phyloP scores from a whole-genome alignment of 2,329 filamentous ascomycete species.

The Stagonosporopsis tanaceti region DNA sequence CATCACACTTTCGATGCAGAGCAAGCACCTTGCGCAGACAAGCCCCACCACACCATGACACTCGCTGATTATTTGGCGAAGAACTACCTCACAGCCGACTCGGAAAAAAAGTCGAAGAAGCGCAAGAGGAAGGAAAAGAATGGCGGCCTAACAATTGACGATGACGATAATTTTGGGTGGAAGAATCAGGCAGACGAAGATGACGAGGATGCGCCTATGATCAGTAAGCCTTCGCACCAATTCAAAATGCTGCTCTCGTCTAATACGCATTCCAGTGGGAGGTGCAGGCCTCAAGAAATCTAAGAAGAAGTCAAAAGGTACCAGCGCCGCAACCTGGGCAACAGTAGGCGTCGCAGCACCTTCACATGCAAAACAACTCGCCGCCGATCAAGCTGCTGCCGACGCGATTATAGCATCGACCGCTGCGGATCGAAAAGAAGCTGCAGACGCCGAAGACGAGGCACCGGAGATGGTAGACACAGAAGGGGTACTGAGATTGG shows the following conservation, averaged over 20 bases:
- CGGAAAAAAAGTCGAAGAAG: constrained; percentile 61
- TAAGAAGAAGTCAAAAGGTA: constrained; percentile 68
- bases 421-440: constrained; percentile 66
- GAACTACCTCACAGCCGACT: constrained; percentile 81
- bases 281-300: constrained; percentile 50
- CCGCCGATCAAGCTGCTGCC: constrained; percentile 75
- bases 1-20: constrained; percentile 8
- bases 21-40: constrained; percentile 11
- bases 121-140: constrained; percentile 57
- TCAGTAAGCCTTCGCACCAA: constrained; percentile 38
- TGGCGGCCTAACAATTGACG: constrained; percentile 55
- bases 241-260: background rate
- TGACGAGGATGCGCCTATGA: constrained; percentile 62
- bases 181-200: constrained; percentile 60
- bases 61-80: constrained; percentile 88
- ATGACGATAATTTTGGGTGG: constrained; percentile 65
- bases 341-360: constrained; percentile 65
- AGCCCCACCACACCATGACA: constrained; percentile 56
- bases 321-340: constrained; percentile 67
- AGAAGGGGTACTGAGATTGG: constrained; percentile 69
- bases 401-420: constrained; percentile 80
- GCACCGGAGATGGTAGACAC: constrained; percentile 49
- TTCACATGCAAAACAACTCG: constrained; percentile 64
- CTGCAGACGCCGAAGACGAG: constrained; percentile 57
- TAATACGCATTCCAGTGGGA: constrained; percentile 44